Conservation (phyloP, 2,329 filamentous ascomycete genomes). For the Bipolaris sorokiniana region DNA sequence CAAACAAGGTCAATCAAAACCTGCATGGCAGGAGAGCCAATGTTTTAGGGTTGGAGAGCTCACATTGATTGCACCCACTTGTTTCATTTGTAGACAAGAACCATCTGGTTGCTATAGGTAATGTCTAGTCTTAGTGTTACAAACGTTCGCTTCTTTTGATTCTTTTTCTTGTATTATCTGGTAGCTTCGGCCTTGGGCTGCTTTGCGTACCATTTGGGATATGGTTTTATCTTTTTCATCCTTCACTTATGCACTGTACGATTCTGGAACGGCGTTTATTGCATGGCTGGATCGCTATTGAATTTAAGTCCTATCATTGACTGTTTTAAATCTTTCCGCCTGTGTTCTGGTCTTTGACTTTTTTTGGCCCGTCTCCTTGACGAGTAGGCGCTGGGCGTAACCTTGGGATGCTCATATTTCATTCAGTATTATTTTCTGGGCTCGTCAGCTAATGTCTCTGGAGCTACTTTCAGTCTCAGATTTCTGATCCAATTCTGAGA, state of each 20-base stretch:
- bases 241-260: constrained; percentile 37
- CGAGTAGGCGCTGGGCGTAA: not conserved
- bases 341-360: not conserved
- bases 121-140: constrained; percentile 42
- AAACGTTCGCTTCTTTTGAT: constrained; percentile 35
- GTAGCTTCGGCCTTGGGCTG: constrained; percentile 8
- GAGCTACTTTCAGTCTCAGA: not conserved
- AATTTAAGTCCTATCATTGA: constrained; percentile 25
- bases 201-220: constrained; percentile 15
- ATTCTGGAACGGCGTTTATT: constrained; percentile 28
- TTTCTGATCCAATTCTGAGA: not conserved
- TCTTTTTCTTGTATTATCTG: constrained; percentile 25
- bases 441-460: not conserved
- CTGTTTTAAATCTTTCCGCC: not conserved
- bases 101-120: constrained; percentile 31
- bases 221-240: constrained; percentile 6
- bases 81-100: constrained; percentile 22
- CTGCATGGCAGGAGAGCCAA: constrained; percentile 55
- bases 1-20: constrained; percentile 55
- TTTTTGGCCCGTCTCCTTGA: not conserved
- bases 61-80: constrained; percentile 33
- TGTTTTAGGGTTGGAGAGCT: constrained; percentile 55
- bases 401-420: not conserved
- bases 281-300: constrained; percentile 30
- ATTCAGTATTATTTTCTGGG: not conserved